Conservation (phyloP, 768 basidiomycete species). For the Lentinula detonsa region DNA sequence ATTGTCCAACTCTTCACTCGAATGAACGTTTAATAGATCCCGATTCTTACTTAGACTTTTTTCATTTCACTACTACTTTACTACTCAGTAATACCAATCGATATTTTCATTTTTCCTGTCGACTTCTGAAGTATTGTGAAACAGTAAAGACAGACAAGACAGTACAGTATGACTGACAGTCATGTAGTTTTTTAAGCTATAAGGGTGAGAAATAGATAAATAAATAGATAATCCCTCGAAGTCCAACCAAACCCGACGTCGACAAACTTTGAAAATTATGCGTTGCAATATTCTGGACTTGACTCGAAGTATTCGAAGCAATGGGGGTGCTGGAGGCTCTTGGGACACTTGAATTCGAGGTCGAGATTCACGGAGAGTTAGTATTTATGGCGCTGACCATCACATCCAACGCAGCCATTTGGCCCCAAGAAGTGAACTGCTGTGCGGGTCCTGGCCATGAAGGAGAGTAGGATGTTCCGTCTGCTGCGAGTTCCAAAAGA, state of each 20-base stretch:
- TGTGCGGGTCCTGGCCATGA: slow-evolving; percentile 41
- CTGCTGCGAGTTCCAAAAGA: slow-evolving; percentile 40
- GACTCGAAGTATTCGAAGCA: neutral
- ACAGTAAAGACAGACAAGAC: neutral
- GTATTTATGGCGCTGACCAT: slow-evolving; percentile 3
- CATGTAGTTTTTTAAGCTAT: neutral
- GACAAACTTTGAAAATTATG: too few species aligned
- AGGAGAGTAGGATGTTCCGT: slow-evolving; percentile 35
- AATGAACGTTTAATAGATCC: too few species aligned
- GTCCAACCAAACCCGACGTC: too few species aligned
- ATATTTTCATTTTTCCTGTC: neutral
- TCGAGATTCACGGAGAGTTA: neutral
- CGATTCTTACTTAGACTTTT: too few species aligned
- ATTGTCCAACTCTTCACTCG: too few species aligned
- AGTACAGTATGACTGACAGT: neutral
- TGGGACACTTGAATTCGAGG: neutral
- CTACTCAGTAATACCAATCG: too few species aligned
- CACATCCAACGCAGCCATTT: slow-evolving; percentile 43
- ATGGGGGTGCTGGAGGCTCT: neutral
- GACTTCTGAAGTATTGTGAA: too few species aligned
- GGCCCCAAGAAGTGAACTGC: slow-evolving; percentile 42
- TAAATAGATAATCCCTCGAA: too few species aligned
- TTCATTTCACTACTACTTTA: too few species aligned
- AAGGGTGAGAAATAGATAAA: neutral
- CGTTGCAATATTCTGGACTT: too few species aligned